A percentile compares a stretch with the other conserved stretches of the same genome.
phyloP scores from a whole-genome alignment of 306 rosid genomes.

The Cucurbita pepo region DNA sequence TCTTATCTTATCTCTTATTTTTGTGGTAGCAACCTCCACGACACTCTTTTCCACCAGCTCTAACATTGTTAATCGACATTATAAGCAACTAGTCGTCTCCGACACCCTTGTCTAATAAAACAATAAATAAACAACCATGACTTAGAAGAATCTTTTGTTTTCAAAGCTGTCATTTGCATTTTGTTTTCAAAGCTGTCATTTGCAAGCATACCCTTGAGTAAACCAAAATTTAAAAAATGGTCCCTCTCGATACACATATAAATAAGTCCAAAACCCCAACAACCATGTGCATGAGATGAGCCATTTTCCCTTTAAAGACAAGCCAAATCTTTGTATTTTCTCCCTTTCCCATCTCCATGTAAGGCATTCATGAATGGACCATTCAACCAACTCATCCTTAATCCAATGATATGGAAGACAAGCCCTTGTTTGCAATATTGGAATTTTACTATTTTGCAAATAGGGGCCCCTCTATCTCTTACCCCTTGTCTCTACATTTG shows the following conservation, averaged over 20 bases:
- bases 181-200: neutral
- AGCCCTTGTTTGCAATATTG: neutral
- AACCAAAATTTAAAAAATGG: neutral
- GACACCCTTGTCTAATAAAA: neutral
- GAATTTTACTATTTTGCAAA: neutral
- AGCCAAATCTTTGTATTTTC: slow-evolving; percentile 19
- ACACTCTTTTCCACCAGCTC: too few species aligned
- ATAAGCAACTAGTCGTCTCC: neutral
- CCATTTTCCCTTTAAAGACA: slow-evolving; percentile 8
- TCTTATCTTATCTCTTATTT: too few species aligned
- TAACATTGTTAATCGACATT: too few species aligned
- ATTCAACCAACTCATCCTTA: slow-evolving; percentile 12
- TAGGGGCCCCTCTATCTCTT: neutral
- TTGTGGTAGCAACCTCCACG: too few species aligned
- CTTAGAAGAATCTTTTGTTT: neutral
- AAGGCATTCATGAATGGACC: slow-evolving; percentile 5
- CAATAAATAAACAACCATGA: neutral
- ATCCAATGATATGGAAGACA: neutral
- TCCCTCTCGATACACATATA: neutral
- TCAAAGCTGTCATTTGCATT: neutral
- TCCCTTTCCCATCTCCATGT: slow-evolving; percentile 12
- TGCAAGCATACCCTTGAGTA: neutral
- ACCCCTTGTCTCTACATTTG: neutral
- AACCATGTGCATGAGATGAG: neutral
- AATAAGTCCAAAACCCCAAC: neutral